Conservation (phyloP, 495 filamentous ascomycete species). For the Penicillium alfredii region DNA sequence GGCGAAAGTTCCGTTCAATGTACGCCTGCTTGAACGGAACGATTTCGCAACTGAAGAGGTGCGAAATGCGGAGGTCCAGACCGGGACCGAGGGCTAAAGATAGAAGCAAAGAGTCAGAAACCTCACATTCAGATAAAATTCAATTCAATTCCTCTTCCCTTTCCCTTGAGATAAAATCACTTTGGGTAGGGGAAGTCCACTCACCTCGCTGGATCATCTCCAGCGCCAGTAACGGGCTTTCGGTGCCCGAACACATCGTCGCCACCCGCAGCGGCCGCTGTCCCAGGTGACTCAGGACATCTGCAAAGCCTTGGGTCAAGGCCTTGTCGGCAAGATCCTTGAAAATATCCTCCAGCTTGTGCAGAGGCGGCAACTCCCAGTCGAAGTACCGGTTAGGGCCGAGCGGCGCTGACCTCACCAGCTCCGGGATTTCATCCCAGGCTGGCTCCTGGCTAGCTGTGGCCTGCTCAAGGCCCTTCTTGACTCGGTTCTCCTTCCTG, state of each 20-base stretch:
- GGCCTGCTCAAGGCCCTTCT: no score
- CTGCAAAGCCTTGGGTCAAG: conserved; percentile 26
- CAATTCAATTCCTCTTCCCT: no score
- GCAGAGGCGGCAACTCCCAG: conserved; percentile 38
- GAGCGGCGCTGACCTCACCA: not conserved
- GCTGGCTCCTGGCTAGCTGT: conserved; percentile 8
- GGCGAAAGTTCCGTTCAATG: conserved; percentile 68
- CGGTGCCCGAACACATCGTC: conserved; percentile 81
- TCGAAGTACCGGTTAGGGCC: conserved; percentile 17
- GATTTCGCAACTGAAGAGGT: conserved; percentile 76
- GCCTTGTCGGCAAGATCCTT: conserved; percentile 38
- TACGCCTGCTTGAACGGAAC: conserved; percentile 73
- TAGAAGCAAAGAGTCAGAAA: not conserved
- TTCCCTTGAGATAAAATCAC: no score
- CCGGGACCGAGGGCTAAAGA: conserved; percentile 5
- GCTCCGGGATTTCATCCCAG: conserved; percentile 10
- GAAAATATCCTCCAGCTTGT: conserved; percentile 46
- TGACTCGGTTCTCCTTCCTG: no score
- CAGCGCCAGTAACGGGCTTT: conserved; percentile 67
- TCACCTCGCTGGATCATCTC: conserved; percentile 43
- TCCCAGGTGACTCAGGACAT: conserved; percentile 33
- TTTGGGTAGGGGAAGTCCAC: no score
- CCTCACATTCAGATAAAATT: no score
- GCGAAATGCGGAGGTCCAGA: conserved; percentile 35
- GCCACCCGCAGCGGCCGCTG: conserved; percentile 52